phyloP scores from a whole-genome alignment of 306 rosid species.

The Castanopsis chinensis region DNA sequence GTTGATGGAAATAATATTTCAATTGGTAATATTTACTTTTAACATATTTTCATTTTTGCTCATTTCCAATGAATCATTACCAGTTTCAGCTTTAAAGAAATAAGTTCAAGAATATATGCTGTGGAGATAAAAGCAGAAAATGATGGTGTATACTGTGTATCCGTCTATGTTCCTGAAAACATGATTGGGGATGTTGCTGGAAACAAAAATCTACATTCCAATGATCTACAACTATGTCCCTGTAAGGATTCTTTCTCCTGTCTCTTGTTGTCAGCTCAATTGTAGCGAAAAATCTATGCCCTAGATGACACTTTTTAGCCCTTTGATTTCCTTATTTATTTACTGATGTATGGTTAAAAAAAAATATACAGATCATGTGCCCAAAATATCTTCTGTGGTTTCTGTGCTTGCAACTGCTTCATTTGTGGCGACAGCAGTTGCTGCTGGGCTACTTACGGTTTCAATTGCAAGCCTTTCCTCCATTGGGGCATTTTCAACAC shows the following conservation, averaged over 20 bases:
- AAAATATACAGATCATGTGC: constrained; percentile 60
- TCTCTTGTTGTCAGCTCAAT: constrained; percentile 1
- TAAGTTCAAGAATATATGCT: constrained; percentile 47
- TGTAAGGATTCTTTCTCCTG: constrained; percentile 51
- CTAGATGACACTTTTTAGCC: too few relatives aligned
- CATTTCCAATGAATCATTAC: constrained; percentile 19
- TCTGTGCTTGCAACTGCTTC: constrained; percentile 61
- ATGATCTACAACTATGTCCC: constrained; percentile 82
- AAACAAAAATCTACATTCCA: constrained; percentile 80
- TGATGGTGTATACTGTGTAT: constrained; percentile 26
- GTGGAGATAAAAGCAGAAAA: constrained; percentile 58
- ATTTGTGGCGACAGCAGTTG: constrained; percentile 58
- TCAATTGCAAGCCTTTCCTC: constrained; percentile 83
- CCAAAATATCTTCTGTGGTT: constrained; percentile 49
- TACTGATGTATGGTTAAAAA: neutral
- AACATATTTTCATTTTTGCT: neutral
- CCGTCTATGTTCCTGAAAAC: constrained; percentile 69
- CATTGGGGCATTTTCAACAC: constrained; percentile 40
- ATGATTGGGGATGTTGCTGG: constrained; percentile 74
- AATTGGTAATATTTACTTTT: neutral
- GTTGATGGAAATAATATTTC: neutral
- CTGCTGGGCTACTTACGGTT: constrained; percentile 72
- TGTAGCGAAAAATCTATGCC: neutral
- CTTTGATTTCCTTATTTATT: neutral
- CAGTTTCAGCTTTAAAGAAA: constrained; percentile 56